Conservation (phyloP, 768 basidiomycete species). For the Podaxis rugospora region DNA sequence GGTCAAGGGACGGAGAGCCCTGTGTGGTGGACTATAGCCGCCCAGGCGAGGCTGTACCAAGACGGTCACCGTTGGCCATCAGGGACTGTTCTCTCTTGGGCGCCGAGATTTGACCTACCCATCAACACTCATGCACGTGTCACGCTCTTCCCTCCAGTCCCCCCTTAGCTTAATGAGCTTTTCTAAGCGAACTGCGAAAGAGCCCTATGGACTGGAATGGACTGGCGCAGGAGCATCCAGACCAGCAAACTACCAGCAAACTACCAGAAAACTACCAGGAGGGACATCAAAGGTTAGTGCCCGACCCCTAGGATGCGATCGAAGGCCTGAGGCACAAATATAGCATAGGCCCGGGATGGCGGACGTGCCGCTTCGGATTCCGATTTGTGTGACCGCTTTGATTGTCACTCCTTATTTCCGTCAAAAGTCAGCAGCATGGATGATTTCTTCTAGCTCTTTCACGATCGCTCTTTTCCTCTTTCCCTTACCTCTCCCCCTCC, state of each 20-base stretch:
- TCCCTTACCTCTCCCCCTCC: constrained; percentile 2
- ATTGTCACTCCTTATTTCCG: constrained; percentile 9
- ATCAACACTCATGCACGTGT: no score
- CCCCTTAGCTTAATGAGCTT: no score
- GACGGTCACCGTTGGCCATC: not conserved
- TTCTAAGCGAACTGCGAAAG: not conserved
- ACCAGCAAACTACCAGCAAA: not conserved
- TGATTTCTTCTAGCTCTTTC: not conserved
- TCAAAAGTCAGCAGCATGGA: constrained; percentile 5
- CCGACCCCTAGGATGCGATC: not conserved
- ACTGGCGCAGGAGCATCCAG: not conserved
- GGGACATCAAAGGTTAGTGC: not conserved
- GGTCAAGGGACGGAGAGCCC: not conserved
- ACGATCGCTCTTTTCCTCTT: not conserved
- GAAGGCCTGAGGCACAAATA: not conserved
- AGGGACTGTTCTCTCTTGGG: no score
- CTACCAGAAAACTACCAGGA: not conserved
- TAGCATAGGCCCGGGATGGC: not conserved
- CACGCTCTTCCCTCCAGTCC: no score
- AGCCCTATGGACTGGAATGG: not conserved
- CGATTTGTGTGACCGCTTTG: constrained; percentile 6
- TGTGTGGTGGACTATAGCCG: no score
- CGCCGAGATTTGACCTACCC: no score
- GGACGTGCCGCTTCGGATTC: not conserved
- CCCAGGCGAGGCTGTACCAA: not conserved